A percentile compares a stretch with the other conserved stretches of the same genome.
phyloP scores from a whole-genome alignment of 768 basidiomycete species.

The Auriscalpium orientale region DNA sequence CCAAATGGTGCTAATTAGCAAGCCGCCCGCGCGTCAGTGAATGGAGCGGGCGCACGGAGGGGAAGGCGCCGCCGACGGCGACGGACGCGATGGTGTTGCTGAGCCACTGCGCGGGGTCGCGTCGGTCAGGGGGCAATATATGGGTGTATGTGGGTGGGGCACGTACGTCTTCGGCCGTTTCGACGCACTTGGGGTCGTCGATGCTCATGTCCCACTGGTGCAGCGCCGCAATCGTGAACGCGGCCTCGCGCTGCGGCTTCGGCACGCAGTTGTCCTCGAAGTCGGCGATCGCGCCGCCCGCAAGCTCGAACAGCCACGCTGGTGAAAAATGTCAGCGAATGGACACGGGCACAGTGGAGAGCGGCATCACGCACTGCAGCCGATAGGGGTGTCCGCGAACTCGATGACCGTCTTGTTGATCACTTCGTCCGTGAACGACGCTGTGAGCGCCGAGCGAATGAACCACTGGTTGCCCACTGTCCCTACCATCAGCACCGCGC shows the following conservation, averaged over 20 bases:
- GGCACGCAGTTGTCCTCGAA: conserved; percentile 70
- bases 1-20: not conserved
- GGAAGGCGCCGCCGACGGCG: conserved; percentile 73
- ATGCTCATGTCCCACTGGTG: conserved; percentile 90
- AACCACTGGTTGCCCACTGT: conserved; percentile 83
- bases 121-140: conserved; percentile 5
- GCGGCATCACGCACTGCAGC: conserved; percentile 65
- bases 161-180: conserved; percentile 72
- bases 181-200: conserved; percentile 73
- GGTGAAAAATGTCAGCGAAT: not conserved
- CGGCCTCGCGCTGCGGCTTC: conserved; percentile 67
- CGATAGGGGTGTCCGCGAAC: conserved; percentile 79
- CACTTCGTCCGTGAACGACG: conserved; percentile 79
- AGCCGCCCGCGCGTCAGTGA: not conserved
- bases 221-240: conserved; percentile 81
- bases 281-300: conserved; percentile 72
- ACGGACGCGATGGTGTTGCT: conserved; percentile 61
- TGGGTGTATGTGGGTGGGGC: not conserved
- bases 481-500: not conserved
- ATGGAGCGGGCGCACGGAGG: conserved; percentile 45
- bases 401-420: conserved; percentile 76
- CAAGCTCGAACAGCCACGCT: conserved; percentile 93
- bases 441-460: conserved; percentile 79
- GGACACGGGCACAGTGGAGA: not conserved
- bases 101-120: conserved; percentile 57